A percentile compares a stretch with the other conserved stretches of the same genome.
phyloP scores from a whole-genome alignment of 768 basidiomycete species.

The Calocybe cyanea region DNA sequence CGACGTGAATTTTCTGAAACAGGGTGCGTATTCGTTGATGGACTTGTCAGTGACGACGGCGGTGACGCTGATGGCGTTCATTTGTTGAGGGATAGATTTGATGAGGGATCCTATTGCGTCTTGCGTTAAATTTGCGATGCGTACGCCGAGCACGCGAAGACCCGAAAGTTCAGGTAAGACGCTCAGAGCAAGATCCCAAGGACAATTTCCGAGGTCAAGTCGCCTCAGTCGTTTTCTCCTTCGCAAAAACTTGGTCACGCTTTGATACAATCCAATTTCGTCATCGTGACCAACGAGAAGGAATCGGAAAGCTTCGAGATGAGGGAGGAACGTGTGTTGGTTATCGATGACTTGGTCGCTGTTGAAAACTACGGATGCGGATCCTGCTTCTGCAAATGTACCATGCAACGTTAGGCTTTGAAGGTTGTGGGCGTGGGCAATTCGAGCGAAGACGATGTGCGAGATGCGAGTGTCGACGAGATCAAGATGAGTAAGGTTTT shows the following conservation, averaged over 20 bases:
- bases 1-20: conserved; percentile 43
- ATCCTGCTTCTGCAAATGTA: conserved; percentile 54
- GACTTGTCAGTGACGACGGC: conserved; percentile 47
- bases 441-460: conserved; percentile 57
- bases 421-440: conserved; percentile 58
- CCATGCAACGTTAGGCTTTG: conserved; percentile 64
- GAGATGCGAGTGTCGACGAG: conserved; percentile 69
- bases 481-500: conserved; percentile 65
- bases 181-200: conserved; percentile 54
- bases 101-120: conserved; percentile 35
- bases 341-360: conserved; percentile 60
- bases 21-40: conserved; percentile 48
- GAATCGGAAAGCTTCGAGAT: conserved; percentile 61
- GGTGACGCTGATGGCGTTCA: conserved; percentile 53
- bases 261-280: conserved; percentile 45
- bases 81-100: conserved; percentile 36
- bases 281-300: conserved; percentile 62
- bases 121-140: conserved; percentile 47
- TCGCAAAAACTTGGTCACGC: conserved; percentile 52
- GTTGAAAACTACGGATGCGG: conserved; percentile 56
- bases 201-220: conserved; percentile 62
- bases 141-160: conserved; percentile 55
- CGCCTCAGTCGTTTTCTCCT: conserved; percentile 44
- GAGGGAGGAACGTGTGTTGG: conserved; percentile 57
- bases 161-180: conserved; percentile 49